Evolutionary conservation across 371 early-diverging fungal species (phyloP), one percentile per base, ranked within the genome.

Genomic region (Fennellomyces sp.): DNA sequence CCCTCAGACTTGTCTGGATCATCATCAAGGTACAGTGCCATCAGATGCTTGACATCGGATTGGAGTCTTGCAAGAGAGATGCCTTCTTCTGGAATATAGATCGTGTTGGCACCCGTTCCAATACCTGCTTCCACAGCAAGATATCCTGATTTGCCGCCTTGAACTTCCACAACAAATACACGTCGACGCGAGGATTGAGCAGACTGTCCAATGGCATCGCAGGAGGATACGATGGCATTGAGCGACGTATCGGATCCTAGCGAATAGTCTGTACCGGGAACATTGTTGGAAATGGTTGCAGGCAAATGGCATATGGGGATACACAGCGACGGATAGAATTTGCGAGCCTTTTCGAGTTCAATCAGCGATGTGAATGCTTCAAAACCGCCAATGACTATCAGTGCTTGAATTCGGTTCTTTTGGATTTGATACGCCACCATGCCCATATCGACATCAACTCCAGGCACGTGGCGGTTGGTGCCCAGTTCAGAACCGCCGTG

Each of bases 161-260:
- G 97, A 12, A 98, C 96, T 81, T 99, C 99, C 23, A 99, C 93
- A 7, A 99, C 91, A 85, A 99, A 98, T n/a, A 98, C 97, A 33
- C 96, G 88, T 55, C 93, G 92, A 59, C 95, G 83, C 29, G 91
- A 90, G 10, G 98, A 92, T 23, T 89, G 88, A 19, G 97, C 95
- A 52, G 91, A 92, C 65, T 94, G 91, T 70, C 92, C 93, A 72
- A 99, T 94, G 38, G 91, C 84, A 78, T 99, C 99, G 60, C 97
- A 94, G 2, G 95, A 82, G 28, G 89, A 90, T 29, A 96, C 92
- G 76, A 99, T 98, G 23, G 91, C 94, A 75, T 99, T 99, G 59
- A 99, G 70, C 2, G 97, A 94, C 6, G 99, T 99, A 65, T 99
- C 99, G 25, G 89, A 83, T 15, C 99, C 99, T 58, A 99, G 81